Evolutionary conservation across 2,329 filamentous ascomycete genomes (phyloP).

Genomic region (Calonectria ilicicola): DNA sequence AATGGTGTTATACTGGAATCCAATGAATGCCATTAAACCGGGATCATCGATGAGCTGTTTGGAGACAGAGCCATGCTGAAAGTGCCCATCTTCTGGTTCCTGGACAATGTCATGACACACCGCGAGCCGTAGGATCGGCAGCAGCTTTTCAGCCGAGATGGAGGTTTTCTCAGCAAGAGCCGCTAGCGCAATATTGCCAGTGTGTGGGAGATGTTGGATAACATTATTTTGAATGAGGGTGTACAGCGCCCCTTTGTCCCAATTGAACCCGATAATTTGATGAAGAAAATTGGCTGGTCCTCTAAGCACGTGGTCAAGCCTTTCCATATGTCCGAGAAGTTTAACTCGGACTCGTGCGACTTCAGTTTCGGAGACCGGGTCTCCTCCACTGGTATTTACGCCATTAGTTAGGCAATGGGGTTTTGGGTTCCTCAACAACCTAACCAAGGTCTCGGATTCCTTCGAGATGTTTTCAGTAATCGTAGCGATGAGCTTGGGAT

Average conservation of each 20-base stretch:
- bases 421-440: background rate
- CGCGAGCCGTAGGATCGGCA: constrained; percentile 28
- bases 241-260: constrained; percentile 35
- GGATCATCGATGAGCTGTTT: constrained; percentile 19
- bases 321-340: constrained; percentile 22
- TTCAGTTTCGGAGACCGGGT: constrained; percentile 3
- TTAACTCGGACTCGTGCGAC: constrained; percentile 17
- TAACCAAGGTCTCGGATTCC: constrained; percentile 18
- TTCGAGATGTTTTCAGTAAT: constrained; percentile 20
- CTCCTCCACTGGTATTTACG: background rate
- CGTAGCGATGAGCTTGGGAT: constrained; percentile 16
- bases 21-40: constrained; percentile 29
- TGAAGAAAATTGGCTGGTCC: constrained; percentile 41
- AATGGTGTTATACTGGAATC: constrained; percentile 27
- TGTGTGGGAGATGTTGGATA: constrained; percentile 22
- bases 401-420: background rate
- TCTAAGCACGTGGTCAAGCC: constrained; percentile 13
- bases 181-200: constrained; percentile 11
- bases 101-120: constrained; percentile 27
- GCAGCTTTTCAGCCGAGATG: constrained; percentile 26
- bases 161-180: constrained; percentile 22
- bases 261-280: constrained; percentile 56
- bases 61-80: constrained; percentile 25
- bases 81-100: constrained; percentile 16
- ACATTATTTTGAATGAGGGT: constrained; percentile 29